Conservation (phyloP, 371 early-diverging fungal species). For the Lichtheimia ornata region DNA sequence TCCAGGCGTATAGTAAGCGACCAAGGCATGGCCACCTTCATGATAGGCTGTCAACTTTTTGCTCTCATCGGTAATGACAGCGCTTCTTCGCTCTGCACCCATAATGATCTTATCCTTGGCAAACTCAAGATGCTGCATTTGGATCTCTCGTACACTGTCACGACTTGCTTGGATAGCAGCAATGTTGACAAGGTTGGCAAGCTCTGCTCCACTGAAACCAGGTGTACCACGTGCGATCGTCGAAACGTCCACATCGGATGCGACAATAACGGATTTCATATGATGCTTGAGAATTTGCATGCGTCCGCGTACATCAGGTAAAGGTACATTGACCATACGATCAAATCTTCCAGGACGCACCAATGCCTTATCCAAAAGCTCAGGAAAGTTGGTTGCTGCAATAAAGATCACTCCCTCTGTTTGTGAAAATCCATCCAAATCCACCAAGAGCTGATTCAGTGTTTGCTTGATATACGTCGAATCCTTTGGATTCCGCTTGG, state of each 20-base stretch:
- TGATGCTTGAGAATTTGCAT: slow-evolving; percentile 88
- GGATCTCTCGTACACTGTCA: slow-evolving; percentile 63
- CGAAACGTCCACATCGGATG: slow-evolving; percentile 66
- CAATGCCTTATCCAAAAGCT: slow-evolving; percentile 93
- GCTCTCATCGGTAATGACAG: slow-evolving; percentile 83
- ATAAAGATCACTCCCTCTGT: slow-evolving; percentile 92
- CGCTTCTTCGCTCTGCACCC: slow-evolving; percentile 89
- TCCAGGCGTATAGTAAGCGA: slow-evolving; percentile 87
- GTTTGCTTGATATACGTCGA: slow-evolving; percentile 90
- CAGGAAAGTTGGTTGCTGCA: slow-evolving; percentile 98
- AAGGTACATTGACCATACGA: slow-evolving; percentile 85
- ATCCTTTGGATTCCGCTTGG: slow-evolving; percentile 89
- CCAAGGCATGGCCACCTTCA: slow-evolving; percentile 95
- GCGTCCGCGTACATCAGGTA: slow-evolving; percentile 93
- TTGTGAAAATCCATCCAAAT: slow-evolving; percentile 93
- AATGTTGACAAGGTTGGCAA: slow-evolving; percentile 92
- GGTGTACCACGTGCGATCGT: slow-evolving; percentile 91
- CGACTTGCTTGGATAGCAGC: slow-evolving; percentile 92
- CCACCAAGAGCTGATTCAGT: slow-evolving; percentile 91
- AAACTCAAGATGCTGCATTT: slow-evolving; percentile 80
- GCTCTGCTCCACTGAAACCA: slow-evolving; percentile 96
- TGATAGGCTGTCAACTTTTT: slow-evolving; percentile 91
- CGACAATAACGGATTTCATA: slow-evolving; percentile 66
- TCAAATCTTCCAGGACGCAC: slow-evolving; percentile 97
- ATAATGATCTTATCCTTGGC: slow-evolving; percentile 96